Conservation (phyloP, 768 basidiomycete species). For the Termitomyces bulborhizus region DNA sequence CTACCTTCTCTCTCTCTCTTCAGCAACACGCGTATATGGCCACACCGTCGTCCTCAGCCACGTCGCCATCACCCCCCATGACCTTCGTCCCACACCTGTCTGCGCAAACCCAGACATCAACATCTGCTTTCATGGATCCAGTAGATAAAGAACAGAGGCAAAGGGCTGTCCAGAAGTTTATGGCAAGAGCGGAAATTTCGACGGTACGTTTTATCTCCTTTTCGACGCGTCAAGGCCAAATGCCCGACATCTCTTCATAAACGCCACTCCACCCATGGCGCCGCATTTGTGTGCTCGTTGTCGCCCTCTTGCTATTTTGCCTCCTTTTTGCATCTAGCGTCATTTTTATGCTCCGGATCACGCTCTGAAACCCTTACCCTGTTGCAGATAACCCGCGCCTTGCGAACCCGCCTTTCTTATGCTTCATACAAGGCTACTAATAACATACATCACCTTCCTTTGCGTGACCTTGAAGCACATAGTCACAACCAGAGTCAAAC, state of each 20-base stretch:
- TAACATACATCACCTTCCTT: constrained; percentile 58
- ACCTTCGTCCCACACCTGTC: constrained; percentile 47
- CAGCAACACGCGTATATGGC: constrained; percentile 52
- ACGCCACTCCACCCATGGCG: neutral
- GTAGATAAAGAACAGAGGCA: constrained; percentile 56
- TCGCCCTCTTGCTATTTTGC: constrained; percentile 1
- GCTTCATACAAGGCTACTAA: constrained; percentile 81
- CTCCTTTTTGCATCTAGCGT: constrained; percentile 7
- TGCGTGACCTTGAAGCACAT: constrained; percentile 70
- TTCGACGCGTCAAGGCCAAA: constrained; percentile 41
- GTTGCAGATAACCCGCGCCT: constrained; percentile 70
- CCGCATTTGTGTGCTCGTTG: constrained; percentile 3
- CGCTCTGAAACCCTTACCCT: constrained; percentile 26
- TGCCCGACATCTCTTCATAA: neutral
- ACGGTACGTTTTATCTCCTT: constrained; percentile 52
- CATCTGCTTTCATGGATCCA: constrained; percentile 29
- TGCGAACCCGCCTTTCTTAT: constrained; percentile 76
- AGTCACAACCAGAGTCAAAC: constrained; percentile 35
- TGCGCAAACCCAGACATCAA: constrained; percentile 30
- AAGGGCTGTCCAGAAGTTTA: constrained; percentile 67
- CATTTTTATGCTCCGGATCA: constrained; percentile 13
- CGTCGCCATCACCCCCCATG: constrained; percentile 75
- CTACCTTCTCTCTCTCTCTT: constrained; percentile 6
- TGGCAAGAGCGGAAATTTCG: constrained; percentile 73
- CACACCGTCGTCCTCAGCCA: constrained; percentile 75